A percentile compares a stretch with the other conserved stretches of the same genome.
Conservation (phyloP, 192 early-diverging fungal species). For the Geosiphon pyriformis region DNA sequence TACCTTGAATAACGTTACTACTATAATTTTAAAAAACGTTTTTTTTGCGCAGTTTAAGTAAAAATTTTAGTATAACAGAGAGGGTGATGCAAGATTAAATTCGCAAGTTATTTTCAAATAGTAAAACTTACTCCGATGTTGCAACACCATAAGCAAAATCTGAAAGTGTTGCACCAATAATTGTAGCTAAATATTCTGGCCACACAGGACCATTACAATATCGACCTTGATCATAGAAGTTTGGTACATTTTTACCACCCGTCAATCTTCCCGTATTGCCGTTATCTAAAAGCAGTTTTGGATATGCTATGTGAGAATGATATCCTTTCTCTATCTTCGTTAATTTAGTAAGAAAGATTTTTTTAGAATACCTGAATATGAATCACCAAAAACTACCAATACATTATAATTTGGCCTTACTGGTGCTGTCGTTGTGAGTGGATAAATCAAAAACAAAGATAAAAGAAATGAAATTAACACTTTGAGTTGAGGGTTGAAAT, state of each 20-base stretch:
- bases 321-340: too few species aligned
- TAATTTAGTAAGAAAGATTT: too few species aligned
- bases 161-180: neutral
- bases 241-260: neutral
- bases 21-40: too few species aligned
- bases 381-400: neutral
- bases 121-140: neutral
- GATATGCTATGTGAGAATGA: too few species aligned
- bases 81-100: too few species aligned
- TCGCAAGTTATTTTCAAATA: neutral
- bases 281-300: neutral
- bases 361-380: neutral
- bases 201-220: neutral
- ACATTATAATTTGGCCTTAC: neutral
- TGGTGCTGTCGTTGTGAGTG: too few species aligned
- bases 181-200: neutral
- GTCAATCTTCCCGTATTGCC: neutral
- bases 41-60: too few species aligned
- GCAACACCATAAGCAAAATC: neutral
- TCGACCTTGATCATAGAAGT: neutral
- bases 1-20: too few species aligned
- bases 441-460: too few species aligned
- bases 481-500: too few species aligned
- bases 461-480: too few species aligned
- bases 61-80: too few species aligned